These are phyloP conservation scores for Exutisphaerella laricina DNA, from an alignment of 2,329 filamentous ascomycete species.

Conservation along the genomic window DNA sequence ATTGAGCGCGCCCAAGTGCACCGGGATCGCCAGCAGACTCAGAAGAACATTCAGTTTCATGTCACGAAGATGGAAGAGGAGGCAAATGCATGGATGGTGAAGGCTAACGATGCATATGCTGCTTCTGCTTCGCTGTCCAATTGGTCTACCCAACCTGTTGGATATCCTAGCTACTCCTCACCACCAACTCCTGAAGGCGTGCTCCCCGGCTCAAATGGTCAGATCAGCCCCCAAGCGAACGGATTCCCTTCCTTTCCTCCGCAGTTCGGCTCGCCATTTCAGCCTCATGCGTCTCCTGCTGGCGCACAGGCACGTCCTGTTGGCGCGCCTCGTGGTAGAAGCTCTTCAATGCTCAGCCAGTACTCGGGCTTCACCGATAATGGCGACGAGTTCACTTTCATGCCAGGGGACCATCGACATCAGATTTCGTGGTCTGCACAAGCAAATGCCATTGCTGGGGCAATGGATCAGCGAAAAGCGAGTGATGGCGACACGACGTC, in stretches of 20 bases:
- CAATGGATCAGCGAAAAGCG: conserved; percentile 20
- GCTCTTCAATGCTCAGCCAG: conserved; percentile 49
- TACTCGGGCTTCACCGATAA: conserved; percentile 48
- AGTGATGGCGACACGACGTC: conserved; percentile 21
- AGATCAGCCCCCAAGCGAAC: conserved; percentile 18
- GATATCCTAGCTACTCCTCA: conserved; percentile 31
- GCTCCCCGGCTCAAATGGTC: conserved; percentile 47
- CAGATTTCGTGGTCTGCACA: conserved; percentile 25
- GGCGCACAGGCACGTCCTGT: conserved; percentile 11
- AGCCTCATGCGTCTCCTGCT: conserved; percentile 14
- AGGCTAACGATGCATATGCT: conserved; percentile 37
- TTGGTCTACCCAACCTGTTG: conserved; percentile 24
- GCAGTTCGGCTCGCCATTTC: conserved; percentile 25
- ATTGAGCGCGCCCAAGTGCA: conserved; percentile 26
- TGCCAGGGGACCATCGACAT: conserved; percentile 15
- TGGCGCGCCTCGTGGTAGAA: conserved; percentile 38
- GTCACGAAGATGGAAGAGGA: conserved; percentile 36
- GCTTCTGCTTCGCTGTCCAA: conserved; percentile 30
- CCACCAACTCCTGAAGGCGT: conserved; percentile 56
- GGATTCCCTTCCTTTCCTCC: conserved; percentile 20
- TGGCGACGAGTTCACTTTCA: conserved; percentile 26
- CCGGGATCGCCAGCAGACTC: conserved; percentile 34
- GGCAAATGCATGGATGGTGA: conserved; percentile 35
- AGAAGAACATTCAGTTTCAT: conserved; percentile 36
- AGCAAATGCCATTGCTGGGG: conserved; percentile 11